These are phyloP conservation scores for bread wheat (Triticum aestivum) DNA, from an alignment of 176 grass and related monocot species.

Conservation along the genomic window IWGSC_CS_RefSeq_v2.1 NC_057797.1:562082686-562083185, in stretches of 20 bases:
- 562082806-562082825: constrained; percentile 21
- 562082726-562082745: constrained; percentile 60
- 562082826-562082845: background rate
- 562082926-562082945: constrained; percentile 73
- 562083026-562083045: constrained; percentile 66
- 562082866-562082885: background rate
- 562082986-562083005: background rate
- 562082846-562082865: background rate
- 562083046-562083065: constrained; percentile 89
- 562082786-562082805: constrained; percentile 73
- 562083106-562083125: background rate
- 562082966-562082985: background rate
- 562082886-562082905: constrained; percentile 55
- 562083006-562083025: constrained; percentile 41
- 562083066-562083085: constrained; percentile 40
- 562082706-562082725: constrained; percentile 85
- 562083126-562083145: background rate
- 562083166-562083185: background rate
- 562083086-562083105: constrained; percentile 53
- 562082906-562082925: constrained; percentile 76
- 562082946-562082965: background rate
- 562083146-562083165: constrained; percentile 10
- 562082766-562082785: constrained; percentile 87
- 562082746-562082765: constrained; percentile 95
- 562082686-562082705: constrained; percentile 82